phyloP scores from a whole-genome alignment of 2,329 filamentous ascomycete species.

The Talaromyces sp. region DNA sequence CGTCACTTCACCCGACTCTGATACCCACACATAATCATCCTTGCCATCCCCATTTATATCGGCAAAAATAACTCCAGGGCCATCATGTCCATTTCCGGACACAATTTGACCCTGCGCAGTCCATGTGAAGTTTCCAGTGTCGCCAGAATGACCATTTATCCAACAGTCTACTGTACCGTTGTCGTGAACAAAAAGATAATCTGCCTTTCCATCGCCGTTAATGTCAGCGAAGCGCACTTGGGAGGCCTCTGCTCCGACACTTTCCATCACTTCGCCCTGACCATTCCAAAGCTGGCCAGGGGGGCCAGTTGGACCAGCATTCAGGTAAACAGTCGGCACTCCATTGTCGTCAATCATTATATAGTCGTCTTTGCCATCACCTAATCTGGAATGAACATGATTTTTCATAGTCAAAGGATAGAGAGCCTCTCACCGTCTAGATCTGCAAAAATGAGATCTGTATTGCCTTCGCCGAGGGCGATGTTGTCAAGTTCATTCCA shows the following conservation, averaged over 20 bases:
- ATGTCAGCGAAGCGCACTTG: conserved; percentile 9
- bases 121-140: not conserved
- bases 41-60: conserved; percentile 11
- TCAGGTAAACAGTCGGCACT: conserved; percentile 8
- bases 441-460: not conserved
- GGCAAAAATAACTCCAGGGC: conserved; percentile 6
- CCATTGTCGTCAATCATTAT: conserved; percentile 11
- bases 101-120: conserved; percentile 7
- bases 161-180: conserved; percentile 2
- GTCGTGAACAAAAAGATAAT: conserved; percentile 3
- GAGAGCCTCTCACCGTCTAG: not conserved
- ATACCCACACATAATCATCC: conserved; percentile 9
- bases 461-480: not conserved
- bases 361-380: conserved; percentile 13
- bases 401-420: not conserved
- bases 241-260: not conserved
- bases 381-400: not conserved
- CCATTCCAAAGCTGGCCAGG: not conserved
- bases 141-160: not conserved
- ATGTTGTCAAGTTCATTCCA: not conserved
- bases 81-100: conserved; percentile 2
- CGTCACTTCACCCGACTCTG: conserved; percentile 1
- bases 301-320: not conserved
- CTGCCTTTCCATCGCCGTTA: conserved; percentile 6
- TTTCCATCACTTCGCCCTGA: conserved; percentile 2